A percentile compares a stretch with the other conserved stretches of the same genome.
Evolutionary conservation across 345 rosid genomes (phyloP).

Genomic region (Eutrema heterophyllum): DNA sequence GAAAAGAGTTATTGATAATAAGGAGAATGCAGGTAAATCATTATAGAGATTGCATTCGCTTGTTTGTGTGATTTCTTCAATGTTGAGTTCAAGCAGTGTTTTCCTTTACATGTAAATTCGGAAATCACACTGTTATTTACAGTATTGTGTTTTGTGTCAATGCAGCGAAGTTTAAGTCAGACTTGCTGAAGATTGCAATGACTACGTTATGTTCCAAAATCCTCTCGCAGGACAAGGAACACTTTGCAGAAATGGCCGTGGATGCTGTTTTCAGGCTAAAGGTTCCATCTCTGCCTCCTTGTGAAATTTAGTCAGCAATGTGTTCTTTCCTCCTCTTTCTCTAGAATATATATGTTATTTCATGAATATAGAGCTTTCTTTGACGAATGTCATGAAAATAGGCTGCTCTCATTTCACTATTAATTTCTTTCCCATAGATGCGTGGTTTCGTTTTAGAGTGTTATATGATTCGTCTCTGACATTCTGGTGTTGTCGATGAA

Average conservation of each 20-base stretch:
- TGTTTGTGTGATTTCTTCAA: background rate
- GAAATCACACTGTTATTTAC: background rate
- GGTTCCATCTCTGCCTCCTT: constrained; percentile 35
- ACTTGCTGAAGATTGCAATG: constrained; percentile 86
- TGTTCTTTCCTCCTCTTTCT: background rate
- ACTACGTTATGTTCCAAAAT: constrained; percentile 94
- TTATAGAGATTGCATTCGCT: background rate
- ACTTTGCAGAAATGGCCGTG: constrained; percentile 82
- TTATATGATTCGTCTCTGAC: background rate
- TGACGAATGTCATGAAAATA: background rate
- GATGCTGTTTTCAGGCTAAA: constrained; percentile 93
- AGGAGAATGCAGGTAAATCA: constrained; percentile 64
- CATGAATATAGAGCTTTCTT: background rate
- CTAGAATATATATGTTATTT: background rate
- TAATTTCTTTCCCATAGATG: background rate
- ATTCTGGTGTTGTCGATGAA: background rate
- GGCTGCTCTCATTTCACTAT: background rate
- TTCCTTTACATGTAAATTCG: background rate
- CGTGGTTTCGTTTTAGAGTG: background rate
- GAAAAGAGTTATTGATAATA: constrained; percentile 68
- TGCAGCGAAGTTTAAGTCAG: constrained; percentile 83
- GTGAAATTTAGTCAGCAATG: background rate
- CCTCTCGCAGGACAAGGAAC: constrained; percentile 87
- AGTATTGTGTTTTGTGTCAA: constrained; percentile 4
- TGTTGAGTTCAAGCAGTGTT: background rate